Evolutionary conservation across 768 basidiomycete species (phyloP), one percentile per base, ranked within the genome.

Genomic region (Leccinum truebloodii): DNA sequence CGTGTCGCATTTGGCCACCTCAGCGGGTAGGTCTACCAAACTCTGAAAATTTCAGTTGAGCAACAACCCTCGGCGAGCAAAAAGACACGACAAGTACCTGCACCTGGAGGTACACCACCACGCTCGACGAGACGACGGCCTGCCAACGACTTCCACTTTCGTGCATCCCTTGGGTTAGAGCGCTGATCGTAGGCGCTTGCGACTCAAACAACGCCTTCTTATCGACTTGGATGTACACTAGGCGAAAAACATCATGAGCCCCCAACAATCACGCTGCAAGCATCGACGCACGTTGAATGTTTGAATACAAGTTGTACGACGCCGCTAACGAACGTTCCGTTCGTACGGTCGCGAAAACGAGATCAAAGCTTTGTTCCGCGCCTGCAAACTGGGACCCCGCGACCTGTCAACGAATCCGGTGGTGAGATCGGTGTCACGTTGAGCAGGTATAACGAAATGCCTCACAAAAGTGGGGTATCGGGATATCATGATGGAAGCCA

Each of bases 141-240:
- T 78, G 8, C 83, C 80, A 14, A 95, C 81, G 59, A 97, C 83
- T 60, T 83, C 81, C 26, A 85, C 85, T 53, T 81, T 85, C 71
- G 90, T 90, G 77, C 91, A 89, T 13, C 94, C 94, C 76, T 98
- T 99, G 26, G 60, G 87, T 92, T 39, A 99, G 80, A 18, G 90
- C 82, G 9, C 84, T 77, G 63, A 98, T 88, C 12, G 94, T 94
- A 1, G 86, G 73, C 2, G 81, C 67, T 70, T 98, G 94, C 0
- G 85, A 81, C 65, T 85, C 79, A 67, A 98, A 86, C 3, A 97
- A 78, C 6, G 74, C 67, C 2, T 83, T 86, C 62, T 92, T 88
- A 18, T 80, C 75, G 1, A 85, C 80, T 59, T 90, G 87, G 65
- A 97, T 76, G 75, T 26, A 26, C 26, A 26, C 26, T 26, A 26